Evolutionary conservation across 1,139 yeast genomes (phyloP), one percentile per base, ranked within the genome.

Genomic region (Scheffersomyces insectosa): DNA sequence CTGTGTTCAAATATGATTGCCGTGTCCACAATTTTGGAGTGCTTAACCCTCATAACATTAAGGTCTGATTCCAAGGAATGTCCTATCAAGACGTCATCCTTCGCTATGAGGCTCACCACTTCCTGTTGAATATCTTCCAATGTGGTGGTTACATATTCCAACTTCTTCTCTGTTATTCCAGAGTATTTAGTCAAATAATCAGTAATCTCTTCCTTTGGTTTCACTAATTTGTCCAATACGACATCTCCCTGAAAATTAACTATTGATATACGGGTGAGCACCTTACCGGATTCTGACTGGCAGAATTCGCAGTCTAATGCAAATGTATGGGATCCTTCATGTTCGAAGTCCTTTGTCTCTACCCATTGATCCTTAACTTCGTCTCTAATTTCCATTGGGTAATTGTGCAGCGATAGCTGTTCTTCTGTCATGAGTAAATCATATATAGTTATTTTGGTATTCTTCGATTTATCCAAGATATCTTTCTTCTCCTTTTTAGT

Each of bases 301-400:
- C 97, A 89, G 88, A 93, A 93, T 64, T 93, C 99, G 68, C 99
- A 93, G 65, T 93, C 99, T 16, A 93, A 56, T 0, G 96, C 95
- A 66, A 79, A 88, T 0, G 86, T 81, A 42, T 72, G 82, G 3
- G 85, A 77, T 0, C 81, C 83, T 3, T 68, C 79, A 49, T 80
- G 82, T 1, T 72, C 78, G 50, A 77, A 75, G 0, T 57, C 50
- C 13, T 40, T 50, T 0, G 96, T 88, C 45, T 82, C 82, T 0
- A 75, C 77, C 86, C 88, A 86, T 1, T 68, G 77, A 4, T 58
- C 60, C 1, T 48, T 30, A 6, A 36, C 9, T 53, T 59, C 13
- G 76, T 68, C 29, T 5, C 11, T 31, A 1, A 46, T 33, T 51
- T 84, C 89, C 11, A 83, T 65, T 0, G 96, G 95, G 54, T 83